Evolutionary conservation across 1,139 yeast species (phyloP), one percentile per base, ranked within the genome.

Genomic region (Candida anutae): DNA sequence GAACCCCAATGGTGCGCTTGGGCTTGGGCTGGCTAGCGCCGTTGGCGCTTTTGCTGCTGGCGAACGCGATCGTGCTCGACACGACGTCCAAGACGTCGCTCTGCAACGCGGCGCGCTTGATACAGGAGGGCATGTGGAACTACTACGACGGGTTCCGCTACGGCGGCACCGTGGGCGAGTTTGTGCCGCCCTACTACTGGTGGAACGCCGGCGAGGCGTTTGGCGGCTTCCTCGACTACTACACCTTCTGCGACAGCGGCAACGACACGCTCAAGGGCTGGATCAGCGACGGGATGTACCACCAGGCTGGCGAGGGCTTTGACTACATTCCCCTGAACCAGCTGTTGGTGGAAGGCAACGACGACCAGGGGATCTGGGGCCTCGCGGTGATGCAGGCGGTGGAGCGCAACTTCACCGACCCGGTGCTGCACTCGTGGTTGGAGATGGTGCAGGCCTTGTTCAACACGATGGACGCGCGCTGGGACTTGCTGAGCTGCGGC

Each of bases 391-490:
- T 76, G 68, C 69, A 62, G 32, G 82, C 82, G 2, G 77, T 68
- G 2, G 81, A 75, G 45, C 58, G 77, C 39, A 74, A 73, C 45
- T 72, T 75, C 40, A 62, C 77, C 4, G 58, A 65, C 28, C 71
- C 74, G 3, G 42, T 42, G 2, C 51, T 49, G 5, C 77, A 78
- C 30, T 58, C 74, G 32, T 88, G 96, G 96, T 58, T 82, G 29
- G 67, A 76, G 25, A 56, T 82, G 45, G 74, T 84, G 1, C 88
- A 80, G 50, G 88, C 87, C 5, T 81, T 84, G 13, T 88, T 82
- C 62, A 85, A 87, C 52, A 81, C 94, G 18, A 87, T 88, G 95
- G 73, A 84, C 22, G 56, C 71, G 21, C 71, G 96, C 54, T 88
- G 97, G 97, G 96, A 88, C 48, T 43, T 53, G 6, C 62, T 49